Base-by-base conservation (phyloP, 2,329 filamentous ascomycete species). In the Beauveria sp. region DNA sequence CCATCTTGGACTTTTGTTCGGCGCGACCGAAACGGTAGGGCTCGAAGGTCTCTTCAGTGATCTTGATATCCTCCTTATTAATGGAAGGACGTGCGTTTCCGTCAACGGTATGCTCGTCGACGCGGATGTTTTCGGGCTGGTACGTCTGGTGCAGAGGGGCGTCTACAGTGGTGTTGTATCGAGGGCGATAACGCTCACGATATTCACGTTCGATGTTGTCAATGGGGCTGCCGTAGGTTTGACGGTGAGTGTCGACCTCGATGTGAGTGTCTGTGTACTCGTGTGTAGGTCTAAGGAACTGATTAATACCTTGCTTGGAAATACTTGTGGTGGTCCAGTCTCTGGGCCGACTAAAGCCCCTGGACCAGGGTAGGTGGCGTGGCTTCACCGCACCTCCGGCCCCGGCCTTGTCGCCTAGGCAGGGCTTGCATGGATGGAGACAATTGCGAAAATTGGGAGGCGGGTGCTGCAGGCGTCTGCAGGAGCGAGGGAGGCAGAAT, bases 1-100 rank as follows among this genome's bases (percentile, higher is more conserved):
- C 83, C 83, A 86, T 86, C 75, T 83, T 84, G 76, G 76, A 75
- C 70, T 80, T 78, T 63, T 76, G 73, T 67, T 73, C 67, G 69
- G 76, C 66, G 72, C 72, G 71, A 67, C 69, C 74, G 69, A 70
- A 70, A 68, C 73, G 76, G 71, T 80, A 74, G 73, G 76, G 75
- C 75, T 83, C 86, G 75, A 83, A 84, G 79, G 83, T 89, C 80
- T 83, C 88, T 79, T 83, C 85, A 78, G 76, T 82, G 72, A 88
- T 76, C 72, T 83, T 83, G 66, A 81, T 75, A 71, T 86, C 80
- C 71, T 83, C 77, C 74, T 80, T 77, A 74, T 79, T 75, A 69
- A 82, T 76, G 70, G 72, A 71, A 67, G 74, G 70, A 66, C 71
- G 71, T 63, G 72, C 69, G 52, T 70, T 45, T 50, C 31, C 69